A percentile compares a stretch with the other conserved stretches of the same genome.
Conservation (phyloP, 2,329 filamentous ascomycete genomes). For the Triangularia verruculosa region DNA sequence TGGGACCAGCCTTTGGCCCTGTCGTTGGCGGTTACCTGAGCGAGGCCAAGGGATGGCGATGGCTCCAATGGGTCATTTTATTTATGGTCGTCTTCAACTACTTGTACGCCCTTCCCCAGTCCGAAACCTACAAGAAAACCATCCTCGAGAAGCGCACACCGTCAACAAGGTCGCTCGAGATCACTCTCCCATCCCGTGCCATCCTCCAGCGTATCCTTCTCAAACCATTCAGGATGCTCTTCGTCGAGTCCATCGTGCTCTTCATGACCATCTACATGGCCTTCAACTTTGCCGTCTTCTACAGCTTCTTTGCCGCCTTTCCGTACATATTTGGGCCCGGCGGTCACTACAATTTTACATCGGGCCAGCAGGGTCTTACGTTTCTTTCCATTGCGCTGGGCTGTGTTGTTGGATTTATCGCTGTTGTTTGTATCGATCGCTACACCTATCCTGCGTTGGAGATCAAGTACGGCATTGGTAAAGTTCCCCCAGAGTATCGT, state of each 20-base stretch:
- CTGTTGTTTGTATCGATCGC: constrained; percentile 11
- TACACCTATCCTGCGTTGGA: constrained; percentile 9
- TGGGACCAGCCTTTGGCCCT: constrained; percentile 29
- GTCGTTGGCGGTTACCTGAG: constrained; percentile 43
- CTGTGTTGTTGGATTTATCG: constrained; percentile 11
- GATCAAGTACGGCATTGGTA: constrained; percentile 2
- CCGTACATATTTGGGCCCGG: constrained; percentile 29
- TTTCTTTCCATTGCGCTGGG: constrained; percentile 18
- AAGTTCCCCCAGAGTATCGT: constrained; percentile 7
- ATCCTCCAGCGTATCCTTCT: constrained; percentile 31
- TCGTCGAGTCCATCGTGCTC: constrained; percentile 50
- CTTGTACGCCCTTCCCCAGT: constrained; percentile 38
- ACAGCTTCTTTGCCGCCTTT: constrained; percentile 30
- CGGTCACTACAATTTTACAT: constrained; percentile 28
- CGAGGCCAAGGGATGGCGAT: constrained; percentile 41
- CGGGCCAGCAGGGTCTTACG: constrained; percentile 11
- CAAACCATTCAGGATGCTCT: constrained; percentile 41
- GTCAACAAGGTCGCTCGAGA: not conserved
- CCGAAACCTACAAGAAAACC: constrained; percentile 44
- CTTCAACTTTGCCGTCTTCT: constrained; percentile 31
- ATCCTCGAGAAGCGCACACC: constrained; percentile 31
- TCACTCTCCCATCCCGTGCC: not conserved
- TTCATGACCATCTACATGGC: constrained; percentile 35
- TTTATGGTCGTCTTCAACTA: constrained; percentile 38
- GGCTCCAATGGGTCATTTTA: constrained; percentile 42